Percentiles rank a stretch among this genome's conserved stretches.
Conservation (phyloP, 2,329 filamentous ascomycete species). For the Epichloe sp. region DNA sequence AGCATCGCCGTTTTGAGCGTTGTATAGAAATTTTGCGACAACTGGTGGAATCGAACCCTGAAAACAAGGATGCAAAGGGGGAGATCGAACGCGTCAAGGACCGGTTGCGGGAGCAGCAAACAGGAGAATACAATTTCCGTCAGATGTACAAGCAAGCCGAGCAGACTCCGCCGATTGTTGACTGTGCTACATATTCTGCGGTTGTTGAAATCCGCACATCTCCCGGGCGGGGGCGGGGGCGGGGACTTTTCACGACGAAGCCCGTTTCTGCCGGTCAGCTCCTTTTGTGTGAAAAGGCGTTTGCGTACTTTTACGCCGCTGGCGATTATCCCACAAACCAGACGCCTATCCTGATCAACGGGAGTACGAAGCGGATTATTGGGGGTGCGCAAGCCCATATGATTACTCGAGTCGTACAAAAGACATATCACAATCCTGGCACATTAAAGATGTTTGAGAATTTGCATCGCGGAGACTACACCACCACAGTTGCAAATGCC, state of each 20-base stretch:
- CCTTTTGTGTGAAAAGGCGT: constrained; percentile 43
- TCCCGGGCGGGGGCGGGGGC: constrained; percentile 27
- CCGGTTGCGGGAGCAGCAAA: constrained; percentile 25
- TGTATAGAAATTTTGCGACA: constrained; percentile 21
- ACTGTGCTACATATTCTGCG: constrained; percentile 32
- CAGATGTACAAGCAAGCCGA: background rate
- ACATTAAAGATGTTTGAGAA: constrained; percentile 18
- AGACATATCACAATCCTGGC: constrained; percentile 28
- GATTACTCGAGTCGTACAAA: constrained; percentile 28
- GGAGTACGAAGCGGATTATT: constrained; percentile 5
- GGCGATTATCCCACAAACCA: constrained; percentile 7
- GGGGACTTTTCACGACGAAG: constrained; percentile 37
- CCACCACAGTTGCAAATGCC: background rate
- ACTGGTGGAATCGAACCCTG: background rate
- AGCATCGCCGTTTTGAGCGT: constrained; percentile 23
- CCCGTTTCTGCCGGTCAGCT: constrained; percentile 35
- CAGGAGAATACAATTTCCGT: constrained; percentile 25
- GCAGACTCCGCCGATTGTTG: constrained; percentile 16
- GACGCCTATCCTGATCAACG: constrained; percentile 19
- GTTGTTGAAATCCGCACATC: constrained; percentile 28
- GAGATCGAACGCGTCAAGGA: constrained; percentile 11
- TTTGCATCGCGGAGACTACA: constrained; percentile 29
- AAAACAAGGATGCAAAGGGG: background rate
- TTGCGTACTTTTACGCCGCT: constrained; percentile 25
- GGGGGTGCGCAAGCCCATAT: constrained; percentile 29